These are phyloP conservation scores for Phyllostachys edulis DNA, from an alignment of 176 grass and related monocot genomes.

Conservation along the genomic window DNA sequence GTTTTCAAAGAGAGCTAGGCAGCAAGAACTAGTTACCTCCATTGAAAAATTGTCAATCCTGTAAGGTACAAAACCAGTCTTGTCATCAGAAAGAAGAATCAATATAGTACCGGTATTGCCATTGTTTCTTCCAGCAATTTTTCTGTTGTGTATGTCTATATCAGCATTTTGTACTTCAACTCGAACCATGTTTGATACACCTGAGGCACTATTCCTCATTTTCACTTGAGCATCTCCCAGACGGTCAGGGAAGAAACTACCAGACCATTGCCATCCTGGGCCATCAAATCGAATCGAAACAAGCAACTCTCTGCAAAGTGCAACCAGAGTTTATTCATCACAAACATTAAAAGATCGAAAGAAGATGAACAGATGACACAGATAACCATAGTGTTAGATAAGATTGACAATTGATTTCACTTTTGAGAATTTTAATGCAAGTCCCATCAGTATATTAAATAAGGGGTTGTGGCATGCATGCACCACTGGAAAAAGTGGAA, in stretches of 20 bases:
- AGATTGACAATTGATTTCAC: background rate
- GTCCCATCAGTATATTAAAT: background rate
- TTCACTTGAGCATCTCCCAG: conserved; percentile 94
- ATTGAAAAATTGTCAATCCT: conserved; percentile 92
- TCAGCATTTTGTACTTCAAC: conserved; percentile 97
- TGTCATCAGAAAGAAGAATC: conserved; percentile 96
- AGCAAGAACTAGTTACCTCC: conserved; percentile 67
- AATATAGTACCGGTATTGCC: conserved; percentile 70
- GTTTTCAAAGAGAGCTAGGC: conserved; percentile 29
- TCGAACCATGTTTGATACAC: conserved; percentile 84
- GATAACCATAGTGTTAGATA: conserved; percentile 11
- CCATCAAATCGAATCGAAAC: conserved; percentile 90
- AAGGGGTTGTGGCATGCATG: conserved; percentile 1
- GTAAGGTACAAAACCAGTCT: conserved; percentile 94
- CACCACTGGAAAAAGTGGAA: conserved; percentile 8
- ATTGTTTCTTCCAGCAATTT: conserved; percentile 60
- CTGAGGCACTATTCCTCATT: conserved; percentile 84
- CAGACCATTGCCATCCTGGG: conserved; percentile 93
- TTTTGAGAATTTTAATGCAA: background rate
- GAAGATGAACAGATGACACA: conserved; percentile 11
- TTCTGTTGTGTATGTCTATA: conserved; percentile 51
- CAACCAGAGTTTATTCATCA: conserved; percentile 29
- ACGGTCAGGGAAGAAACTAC: conserved; percentile 85
- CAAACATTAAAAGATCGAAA: conserved; percentile 26
- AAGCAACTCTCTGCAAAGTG: conserved; percentile 85